phyloP scores from a whole-genome alignment of 257 asterid species.

The Petunia secreta region DNA sequence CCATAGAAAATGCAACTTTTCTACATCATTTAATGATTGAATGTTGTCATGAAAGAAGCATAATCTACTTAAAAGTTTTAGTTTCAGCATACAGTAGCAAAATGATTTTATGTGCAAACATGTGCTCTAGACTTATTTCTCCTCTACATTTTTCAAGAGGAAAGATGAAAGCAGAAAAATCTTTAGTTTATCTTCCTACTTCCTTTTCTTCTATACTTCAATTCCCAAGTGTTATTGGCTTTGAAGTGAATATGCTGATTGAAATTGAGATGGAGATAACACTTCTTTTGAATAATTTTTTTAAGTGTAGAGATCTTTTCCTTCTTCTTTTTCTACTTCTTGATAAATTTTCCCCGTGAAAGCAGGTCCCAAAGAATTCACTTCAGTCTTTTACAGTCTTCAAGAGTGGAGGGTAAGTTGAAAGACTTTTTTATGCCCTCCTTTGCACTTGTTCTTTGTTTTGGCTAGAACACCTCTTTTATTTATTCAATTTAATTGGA shows the following conservation, averaged over 20 bases:
- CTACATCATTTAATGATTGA: neutral
- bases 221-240: neutral
- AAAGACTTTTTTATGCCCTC: constrained; percentile 5
- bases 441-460: neutral
- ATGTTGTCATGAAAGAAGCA: neutral
- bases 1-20: neutral
- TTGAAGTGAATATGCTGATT: neutral
- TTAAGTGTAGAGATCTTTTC: neutral
- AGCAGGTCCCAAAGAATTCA: constrained; percentile 96
- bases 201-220: neutral
- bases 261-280: neutral
- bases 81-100: neutral
- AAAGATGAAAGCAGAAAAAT: neutral
- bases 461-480: neutral
- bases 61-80: neutral
- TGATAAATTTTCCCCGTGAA: neutral
- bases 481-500: constrained; percentile 18
- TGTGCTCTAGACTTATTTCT: neutral
- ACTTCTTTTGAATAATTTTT: neutral
- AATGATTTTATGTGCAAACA: neutral
- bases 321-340: neutral
- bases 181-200: neutral
- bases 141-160: neutral
- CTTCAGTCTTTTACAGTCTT: constrained; percentile 84
- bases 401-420: constrained; percentile 94